Evolutionary conservation across 139 green algal species (phyloP).

Genomic region (Limnomonas spitsbergensis): DNA sequence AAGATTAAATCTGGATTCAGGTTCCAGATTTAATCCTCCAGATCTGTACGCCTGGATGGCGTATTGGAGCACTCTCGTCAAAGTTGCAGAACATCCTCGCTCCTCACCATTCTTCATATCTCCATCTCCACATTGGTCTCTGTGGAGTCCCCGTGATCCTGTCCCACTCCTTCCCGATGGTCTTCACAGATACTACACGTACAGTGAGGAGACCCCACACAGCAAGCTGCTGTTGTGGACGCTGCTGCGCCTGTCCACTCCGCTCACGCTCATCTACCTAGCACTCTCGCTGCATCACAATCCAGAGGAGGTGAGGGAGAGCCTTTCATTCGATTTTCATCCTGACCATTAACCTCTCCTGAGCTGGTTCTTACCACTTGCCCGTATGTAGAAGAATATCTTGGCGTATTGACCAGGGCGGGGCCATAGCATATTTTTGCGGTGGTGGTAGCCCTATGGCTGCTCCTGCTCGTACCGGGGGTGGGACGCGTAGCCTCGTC

Average conservation of each 20-base stretch:
- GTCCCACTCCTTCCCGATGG: too few relatives aligned
- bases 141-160: too few relatives aligned
- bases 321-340: too few relatives aligned
- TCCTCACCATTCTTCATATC: too few relatives aligned
- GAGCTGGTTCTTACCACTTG: too few relatives aligned
- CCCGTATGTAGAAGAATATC: background rate
- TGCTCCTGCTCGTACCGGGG: too few relatives aligned
- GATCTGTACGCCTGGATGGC: background rate
- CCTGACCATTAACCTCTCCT: too few relatives aligned
- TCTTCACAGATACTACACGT: slow-evolving; percentile 23
- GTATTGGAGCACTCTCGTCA: too few relatives aligned
- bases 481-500: too few relatives aligned
- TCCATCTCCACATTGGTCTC: too few relatives aligned
- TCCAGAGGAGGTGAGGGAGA: slow-evolving; percentile 23
- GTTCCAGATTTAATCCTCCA: background rate
- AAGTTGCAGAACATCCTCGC: too few relatives aligned
- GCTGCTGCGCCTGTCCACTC: slow-evolving; percentile 31
- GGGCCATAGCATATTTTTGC: background rate
- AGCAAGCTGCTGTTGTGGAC: slow-evolving; percentile 44
- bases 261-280: slow-evolving; percentile 33
- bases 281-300: slow-evolving; percentile 56
- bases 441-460: background rate
- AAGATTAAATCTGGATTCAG: background rate
- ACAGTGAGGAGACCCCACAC: slow-evolving; percentile 44
- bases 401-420: too few relatives aligned